These are phyloP conservation scores for Metschnikowia matae DNA, from an alignment of 805 yeast genomes.

Conservation along the genomic window DNA sequence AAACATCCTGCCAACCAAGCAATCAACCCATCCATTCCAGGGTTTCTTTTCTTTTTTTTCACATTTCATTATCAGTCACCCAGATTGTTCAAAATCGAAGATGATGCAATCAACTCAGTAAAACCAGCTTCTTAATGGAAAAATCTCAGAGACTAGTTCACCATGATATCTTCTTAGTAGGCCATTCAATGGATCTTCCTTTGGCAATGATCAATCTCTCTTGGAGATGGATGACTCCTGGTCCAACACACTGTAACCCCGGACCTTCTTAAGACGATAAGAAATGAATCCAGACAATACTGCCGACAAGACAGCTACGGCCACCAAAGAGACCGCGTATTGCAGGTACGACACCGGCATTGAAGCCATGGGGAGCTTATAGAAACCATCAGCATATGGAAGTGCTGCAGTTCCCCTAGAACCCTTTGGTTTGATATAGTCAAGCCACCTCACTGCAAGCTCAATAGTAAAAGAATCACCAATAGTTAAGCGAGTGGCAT, in stretches of 20 bases:
- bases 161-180: neutral
- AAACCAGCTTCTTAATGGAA: no score
- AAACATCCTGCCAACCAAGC: no score
- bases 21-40: no score
- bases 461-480: constrained; percentile 58
- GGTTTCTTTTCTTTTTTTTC: no score
- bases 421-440: constrained; percentile 22
- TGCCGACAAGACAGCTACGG: constrained; percentile 23
- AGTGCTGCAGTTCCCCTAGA: constrained; percentile 18
- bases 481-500: constrained; percentile 58
- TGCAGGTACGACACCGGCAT: constrained; percentile 26
- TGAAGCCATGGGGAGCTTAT: constrained; percentile 29
- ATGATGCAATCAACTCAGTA: no score
- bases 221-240: constrained; percentile 22
- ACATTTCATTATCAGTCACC: no score
- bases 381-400: constrained; percentile 40
- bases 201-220: constrained; percentile 15
- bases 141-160: no score
- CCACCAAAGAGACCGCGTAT: constrained; percentile 19
- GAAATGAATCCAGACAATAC: constrained; percentile 22
- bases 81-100: no score
- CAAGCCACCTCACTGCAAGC: constrained; percentile 58
- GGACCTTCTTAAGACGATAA: constrained; percentile 21
- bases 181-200: no score
- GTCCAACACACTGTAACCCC: constrained; percentile 22